Conservation (phyloP, 805 yeast species). For the Scheffersomyces stipitis region DNA sequence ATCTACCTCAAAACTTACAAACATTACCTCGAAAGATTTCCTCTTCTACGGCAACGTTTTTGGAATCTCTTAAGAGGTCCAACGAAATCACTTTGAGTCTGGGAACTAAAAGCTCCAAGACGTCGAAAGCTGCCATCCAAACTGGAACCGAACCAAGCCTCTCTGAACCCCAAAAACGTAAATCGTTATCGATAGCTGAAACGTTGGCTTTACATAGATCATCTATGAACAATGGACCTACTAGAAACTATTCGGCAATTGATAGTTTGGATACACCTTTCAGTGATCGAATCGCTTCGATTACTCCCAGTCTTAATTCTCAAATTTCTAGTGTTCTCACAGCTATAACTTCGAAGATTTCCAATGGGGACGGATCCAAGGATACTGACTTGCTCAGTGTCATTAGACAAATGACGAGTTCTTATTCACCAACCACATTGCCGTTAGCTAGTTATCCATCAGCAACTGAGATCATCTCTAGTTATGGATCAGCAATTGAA, state of each 20-base stretch:
- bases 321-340: slow-evolving; percentile 34
- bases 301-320: slow-evolving; percentile 16
- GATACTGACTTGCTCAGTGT: slow-evolving; percentile 33
- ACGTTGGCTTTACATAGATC: slow-evolving; percentile 56
- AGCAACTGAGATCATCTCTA: slow-evolving; percentile 19
- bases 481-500: slow-evolving; percentile 21
- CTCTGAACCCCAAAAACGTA: too few species aligned
- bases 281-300: slow-evolving; percentile 11
- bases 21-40: not conserved
- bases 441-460: slow-evolving; percentile 12
- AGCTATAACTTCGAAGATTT: slow-evolving; percentile 32
- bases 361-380: slow-evolving; percentile 14
- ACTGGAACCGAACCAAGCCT: too few species aligned
- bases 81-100: slow-evolving; percentile 10
- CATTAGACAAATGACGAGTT: slow-evolving; percentile 40
- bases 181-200: slow-evolving; percentile 55
- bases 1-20: slow-evolving; percentile 7
- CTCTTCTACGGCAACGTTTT: slow-evolving; percentile 12
- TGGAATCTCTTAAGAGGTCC: slow-evolving; percentile 14
- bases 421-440: slow-evolving; percentile 16
- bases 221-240: slow-evolving; percentile 33
- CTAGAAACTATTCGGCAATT: slow-evolving; percentile 28
- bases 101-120: not conserved
- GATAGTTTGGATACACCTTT: slow-evolving; percentile 25
- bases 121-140: not conserved